A percentile compares a stretch with the other conserved stretches of the same genome.
Conservation (phyloP, 495 filamentous ascomycete genomes). For the Cladorrhinum samala region DNA sequence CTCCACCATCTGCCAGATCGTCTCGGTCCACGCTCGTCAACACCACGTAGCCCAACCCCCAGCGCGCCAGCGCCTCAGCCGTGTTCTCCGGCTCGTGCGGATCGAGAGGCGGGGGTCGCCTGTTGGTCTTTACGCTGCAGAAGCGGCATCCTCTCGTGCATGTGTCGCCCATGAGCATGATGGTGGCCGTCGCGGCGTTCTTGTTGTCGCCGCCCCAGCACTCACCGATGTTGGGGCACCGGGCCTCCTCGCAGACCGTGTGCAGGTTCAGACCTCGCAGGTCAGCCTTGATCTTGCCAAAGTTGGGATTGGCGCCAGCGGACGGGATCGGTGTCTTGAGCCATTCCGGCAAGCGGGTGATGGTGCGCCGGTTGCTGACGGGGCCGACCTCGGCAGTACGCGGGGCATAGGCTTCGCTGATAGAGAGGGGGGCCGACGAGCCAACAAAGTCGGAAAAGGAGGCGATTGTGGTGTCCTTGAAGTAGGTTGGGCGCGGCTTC, state of each 20-base stretch:
- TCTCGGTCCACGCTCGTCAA: slow-evolving; percentile 91
- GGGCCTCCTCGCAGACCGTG: slow-evolving; percentile 95
- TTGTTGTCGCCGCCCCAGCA: slow-evolving; percentile 94
- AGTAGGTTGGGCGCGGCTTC: slow-evolving; percentile 55
- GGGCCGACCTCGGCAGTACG: slow-evolving; percentile 77
- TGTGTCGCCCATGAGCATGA: slow-evolving; percentile 99
- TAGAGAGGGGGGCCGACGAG: slow-evolving; percentile 35
- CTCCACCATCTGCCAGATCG: slow-evolving; percentile 83
- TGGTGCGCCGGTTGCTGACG: slow-evolving; percentile 73
- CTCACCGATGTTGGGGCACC: slow-evolving; percentile 94
- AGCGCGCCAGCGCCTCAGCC: slow-evolving; percentile 83
- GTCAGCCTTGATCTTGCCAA: slow-evolving; percentile 89
- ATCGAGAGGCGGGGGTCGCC: slow-evolving; percentile 74
- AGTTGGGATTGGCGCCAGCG: slow-evolving; percentile 62
- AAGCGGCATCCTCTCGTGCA: slow-evolving; percentile 96
- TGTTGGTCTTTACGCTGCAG: slow-evolving; percentile 88
- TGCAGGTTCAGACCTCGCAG: slow-evolving; percentile 83
- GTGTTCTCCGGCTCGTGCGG: slow-evolving; percentile 96
- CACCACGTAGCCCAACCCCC: slow-evolving; percentile 95
- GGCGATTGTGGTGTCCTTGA: slow-evolving; percentile 79
- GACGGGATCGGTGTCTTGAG: slow-evolving; percentile 90
- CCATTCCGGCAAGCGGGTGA: slow-evolving; percentile 89
- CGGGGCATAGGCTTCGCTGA: slow-evolving; percentile 58
- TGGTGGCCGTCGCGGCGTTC: slow-evolving; percentile 87
- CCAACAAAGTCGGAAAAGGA: slow-evolving; percentile 79